phyloP scores from a whole-genome alignment of 768 basidiomycete species.

The Daedalea quercina region DNA sequence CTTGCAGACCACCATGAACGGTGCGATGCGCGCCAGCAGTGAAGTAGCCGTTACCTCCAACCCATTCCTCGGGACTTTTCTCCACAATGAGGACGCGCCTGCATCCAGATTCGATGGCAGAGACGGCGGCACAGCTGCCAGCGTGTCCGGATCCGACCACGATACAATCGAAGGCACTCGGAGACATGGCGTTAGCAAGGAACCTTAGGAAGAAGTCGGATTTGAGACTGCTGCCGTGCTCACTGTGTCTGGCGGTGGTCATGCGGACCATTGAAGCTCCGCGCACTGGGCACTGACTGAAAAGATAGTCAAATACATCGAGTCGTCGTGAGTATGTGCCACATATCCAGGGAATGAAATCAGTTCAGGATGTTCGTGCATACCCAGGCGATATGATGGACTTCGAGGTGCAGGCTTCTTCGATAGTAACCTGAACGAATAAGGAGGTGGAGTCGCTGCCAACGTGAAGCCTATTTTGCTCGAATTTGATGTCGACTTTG shows the following conservation, averaged over 20 bases:
- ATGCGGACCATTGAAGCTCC: not conserved
- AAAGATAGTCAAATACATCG: too few relatives aligned
- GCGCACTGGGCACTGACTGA: too few relatives aligned
- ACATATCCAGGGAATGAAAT: too few relatives aligned
- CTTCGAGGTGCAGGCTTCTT: too few relatives aligned
- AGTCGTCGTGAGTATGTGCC: too few relatives aligned
- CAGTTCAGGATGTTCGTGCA: too few relatives aligned
- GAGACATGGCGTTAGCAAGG: slow-evolving; percentile 6
- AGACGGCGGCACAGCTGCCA: slow-evolving; percentile 57
- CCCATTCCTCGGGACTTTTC: slow-evolving; percentile 58
- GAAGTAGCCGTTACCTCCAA: slow-evolving; percentile 67
- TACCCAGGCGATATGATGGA: too few relatives aligned
- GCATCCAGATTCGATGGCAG: slow-evolving; percentile 55
- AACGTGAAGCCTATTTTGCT: not conserved
- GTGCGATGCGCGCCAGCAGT: slow-evolving; percentile 66
- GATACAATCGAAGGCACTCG: slow-evolving; percentile 40
- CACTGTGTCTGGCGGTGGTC: not conserved
- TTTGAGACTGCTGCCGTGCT: not conserved
- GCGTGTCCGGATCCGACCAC: slow-evolving; percentile 64
- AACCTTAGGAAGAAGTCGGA: not conserved
- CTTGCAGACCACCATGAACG: slow-evolving; percentile 52
- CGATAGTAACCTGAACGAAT: too few relatives aligned
- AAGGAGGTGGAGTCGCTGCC: too few relatives aligned
- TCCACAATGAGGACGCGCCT: slow-evolving; percentile 56
- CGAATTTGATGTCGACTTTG: not conserved